Base-by-base conservation (phyloP, 139 green algal genomes). In the Choricystis sp. region DNA sequence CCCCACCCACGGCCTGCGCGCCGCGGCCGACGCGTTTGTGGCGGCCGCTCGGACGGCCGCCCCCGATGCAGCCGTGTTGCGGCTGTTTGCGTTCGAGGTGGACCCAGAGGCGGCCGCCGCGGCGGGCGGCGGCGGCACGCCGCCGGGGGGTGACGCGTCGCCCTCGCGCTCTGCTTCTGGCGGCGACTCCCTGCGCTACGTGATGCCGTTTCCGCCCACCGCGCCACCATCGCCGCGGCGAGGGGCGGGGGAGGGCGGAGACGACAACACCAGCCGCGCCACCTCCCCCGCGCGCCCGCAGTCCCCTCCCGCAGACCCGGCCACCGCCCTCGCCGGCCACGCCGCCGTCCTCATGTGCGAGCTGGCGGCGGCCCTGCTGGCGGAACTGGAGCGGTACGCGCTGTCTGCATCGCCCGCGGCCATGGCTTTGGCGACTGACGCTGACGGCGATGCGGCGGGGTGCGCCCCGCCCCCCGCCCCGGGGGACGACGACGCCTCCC, bases 1-100 rank as follows among this genome's bases (percentile, higher is more conserved):
- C 19, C 71, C 72, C 3, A 85, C 61, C 26, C 59, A 4, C 66
- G 77, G 49, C 89, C 89, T 52, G 72, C 79, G 62, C 58, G 77
- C 31, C 52, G 65, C 52, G 76, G 72, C 61, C 69, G 62, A 63
- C 62, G 56, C 62, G 29, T 30, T 14, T 19, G 3, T 24, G 49
- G 26, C 49, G 14, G 0, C 1, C 29, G 19, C 3, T 59, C 28
- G 67, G 65, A 83, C 72, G 66, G 28, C 69, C 5, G 92, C 80
- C 69, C 78, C 81, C 0, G 82, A 87, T 30, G 80, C 88, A 5
- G 69, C 85, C 27, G 75, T 84, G 1, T 24, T 75, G 19, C 81
- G 88, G 22, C 90, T 83, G 73, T 85, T 92, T 58, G 80, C 77
- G 4, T 94, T 95, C 68, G 80, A 94, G 68, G 81, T 86, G 3